Evolutionary conservation across 768 basidiomycete species (phyloP).

Genomic region (Russula abietina): DNA sequence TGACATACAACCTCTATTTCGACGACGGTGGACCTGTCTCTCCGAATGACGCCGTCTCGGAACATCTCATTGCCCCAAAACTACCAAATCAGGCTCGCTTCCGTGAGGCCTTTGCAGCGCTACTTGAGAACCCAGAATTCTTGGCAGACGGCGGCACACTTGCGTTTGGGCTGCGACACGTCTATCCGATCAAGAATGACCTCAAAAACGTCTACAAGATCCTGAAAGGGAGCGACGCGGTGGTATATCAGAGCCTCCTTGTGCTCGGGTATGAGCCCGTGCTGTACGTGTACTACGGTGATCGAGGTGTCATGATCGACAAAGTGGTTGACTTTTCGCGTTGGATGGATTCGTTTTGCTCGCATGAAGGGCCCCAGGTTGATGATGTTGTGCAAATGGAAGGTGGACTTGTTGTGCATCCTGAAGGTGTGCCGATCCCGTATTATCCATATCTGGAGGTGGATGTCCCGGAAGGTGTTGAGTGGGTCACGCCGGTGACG

Average conservation of each 20-base stretch:
- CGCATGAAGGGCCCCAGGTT: too few species aligned
- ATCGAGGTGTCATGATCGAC: neutral
- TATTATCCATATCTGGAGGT: too few species aligned
- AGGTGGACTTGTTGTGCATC: neutral
- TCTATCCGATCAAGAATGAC: conserved; percentile 31
- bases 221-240: conserved; percentile 15
- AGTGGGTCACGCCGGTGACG: neutral
- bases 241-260: neutral
- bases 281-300: neutral
- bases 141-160: conserved; percentile 38
- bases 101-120: conserved; percentile 22
- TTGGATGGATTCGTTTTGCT: too few species aligned
- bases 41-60: neutral
- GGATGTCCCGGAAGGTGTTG: neutral
- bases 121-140: conserved; percentile 34
- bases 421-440: neutral
- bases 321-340: neutral
- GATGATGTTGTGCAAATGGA: neutral
- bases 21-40: neutral
- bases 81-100: conserved; percentile 11
- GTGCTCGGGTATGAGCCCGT: conserved; percentile 5
- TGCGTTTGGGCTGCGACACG: conserved; percentile 37
- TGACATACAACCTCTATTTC: conserved; percentile 41
- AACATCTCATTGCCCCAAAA: neutral
- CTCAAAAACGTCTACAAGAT: neutral